phyloP scores from a whole-genome alignment of 306 rosid species.

The Corylus avellana region DNA sequence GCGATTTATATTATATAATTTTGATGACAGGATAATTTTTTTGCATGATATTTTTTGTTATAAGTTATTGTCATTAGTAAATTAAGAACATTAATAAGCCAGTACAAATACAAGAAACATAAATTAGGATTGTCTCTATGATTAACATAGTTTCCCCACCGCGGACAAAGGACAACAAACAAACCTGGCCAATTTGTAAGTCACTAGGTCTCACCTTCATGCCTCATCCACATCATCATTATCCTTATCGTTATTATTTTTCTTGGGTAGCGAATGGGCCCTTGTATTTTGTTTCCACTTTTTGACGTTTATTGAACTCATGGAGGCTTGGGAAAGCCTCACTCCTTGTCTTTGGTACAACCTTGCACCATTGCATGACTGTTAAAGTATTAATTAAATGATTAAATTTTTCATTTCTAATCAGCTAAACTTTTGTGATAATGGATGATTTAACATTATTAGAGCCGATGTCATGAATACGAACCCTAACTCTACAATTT shows the following conservation, averaged over 20 bases:
- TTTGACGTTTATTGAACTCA: not conserved
- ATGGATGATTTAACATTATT: not conserved
- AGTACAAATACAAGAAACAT: not conserved
- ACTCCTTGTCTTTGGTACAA: not conserved
- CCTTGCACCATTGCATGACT: not conserved
- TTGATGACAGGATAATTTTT: not conserved
- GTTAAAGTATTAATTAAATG: too few relatives aligned
- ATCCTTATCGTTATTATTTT: not conserved
- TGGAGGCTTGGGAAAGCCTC: not conserved
- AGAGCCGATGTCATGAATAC: too few relatives aligned
- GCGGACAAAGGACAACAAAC: not conserved
- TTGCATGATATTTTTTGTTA: not conserved
- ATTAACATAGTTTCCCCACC: not conserved
- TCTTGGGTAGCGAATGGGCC: not conserved
- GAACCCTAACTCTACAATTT: too few relatives aligned
- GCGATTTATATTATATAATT: not conserved
- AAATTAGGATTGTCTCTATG: not conserved
- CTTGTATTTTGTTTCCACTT: not conserved
- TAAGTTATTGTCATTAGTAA: not conserved
- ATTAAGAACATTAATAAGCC: not conserved
- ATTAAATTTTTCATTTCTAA: too few relatives aligned
- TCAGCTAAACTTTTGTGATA: not conserved
- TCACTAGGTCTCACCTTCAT: not conserved
- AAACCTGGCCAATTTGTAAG: not conserved
- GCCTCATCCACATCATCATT: not conserved